Percentiles rank a stretch among this genome's conserved stretches.
phyloP scores from a whole-genome alignment of 2,329 filamentous ascomycete genomes.

The Trichoderma guizhouense region DNA sequence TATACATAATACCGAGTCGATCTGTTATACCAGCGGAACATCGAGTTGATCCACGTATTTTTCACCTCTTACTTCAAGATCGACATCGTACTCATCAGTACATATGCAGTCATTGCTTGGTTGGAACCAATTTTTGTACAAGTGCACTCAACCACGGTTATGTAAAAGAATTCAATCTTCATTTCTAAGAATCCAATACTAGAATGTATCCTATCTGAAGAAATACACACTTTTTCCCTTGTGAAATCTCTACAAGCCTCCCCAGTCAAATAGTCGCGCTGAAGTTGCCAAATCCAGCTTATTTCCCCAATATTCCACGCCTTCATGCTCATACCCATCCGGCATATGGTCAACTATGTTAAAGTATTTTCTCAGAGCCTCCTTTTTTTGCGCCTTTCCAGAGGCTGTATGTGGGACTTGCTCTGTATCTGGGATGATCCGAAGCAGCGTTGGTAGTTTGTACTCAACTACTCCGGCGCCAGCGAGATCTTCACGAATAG shows the following conservation, averaged over 20 bases:
- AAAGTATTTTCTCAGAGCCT: background rate
- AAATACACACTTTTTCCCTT: rapidly evolving
- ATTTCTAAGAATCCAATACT: background rate
- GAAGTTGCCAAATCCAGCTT: background rate
- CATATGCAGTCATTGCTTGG: background rate
- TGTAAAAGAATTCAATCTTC: background rate
- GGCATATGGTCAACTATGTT: background rate
- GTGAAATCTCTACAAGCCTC: background rate
- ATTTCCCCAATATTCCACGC: background rate
- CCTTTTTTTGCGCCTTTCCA: background rate
- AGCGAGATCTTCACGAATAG: background rate
- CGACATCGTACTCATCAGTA: too few relatives aligned
- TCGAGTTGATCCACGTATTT: too few relatives aligned
- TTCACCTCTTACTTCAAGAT: too few relatives aligned
- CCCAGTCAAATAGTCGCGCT: background rate
- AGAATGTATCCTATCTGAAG: background rate
- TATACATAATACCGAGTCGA: too few relatives aligned
- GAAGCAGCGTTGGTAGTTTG: background rate
- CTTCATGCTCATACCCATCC: background rate
- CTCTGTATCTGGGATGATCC: background rate
- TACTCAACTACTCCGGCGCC: background rate
- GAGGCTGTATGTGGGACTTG: background rate
- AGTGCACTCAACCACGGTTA: background rate
- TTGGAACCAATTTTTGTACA: background rate
- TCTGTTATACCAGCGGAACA: too few relatives aligned